A percentile compares a stretch with the other conserved stretches of the same genome.
Conservation (phyloP, 305 asterid genomes). For the Rubia peregrina region DNA sequence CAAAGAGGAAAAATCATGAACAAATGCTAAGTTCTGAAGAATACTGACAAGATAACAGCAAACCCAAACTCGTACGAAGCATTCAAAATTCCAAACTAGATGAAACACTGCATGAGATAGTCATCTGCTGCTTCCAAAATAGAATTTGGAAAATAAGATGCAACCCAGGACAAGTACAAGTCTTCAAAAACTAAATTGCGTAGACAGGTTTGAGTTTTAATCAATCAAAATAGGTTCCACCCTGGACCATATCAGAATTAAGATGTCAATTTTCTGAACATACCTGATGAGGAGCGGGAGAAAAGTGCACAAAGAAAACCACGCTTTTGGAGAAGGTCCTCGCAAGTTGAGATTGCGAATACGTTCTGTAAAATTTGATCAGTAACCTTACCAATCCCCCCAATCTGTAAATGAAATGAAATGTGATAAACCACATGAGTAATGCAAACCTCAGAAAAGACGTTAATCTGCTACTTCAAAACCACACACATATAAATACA, state of each 20-base stretch:
- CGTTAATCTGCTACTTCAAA: slow-evolving; percentile 9
- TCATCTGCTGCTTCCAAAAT: not conserved
- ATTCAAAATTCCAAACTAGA: not conserved
- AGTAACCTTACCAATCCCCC: slow-evolving; percentile 97
- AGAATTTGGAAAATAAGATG: not conserved
- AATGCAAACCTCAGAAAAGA: slow-evolving; percentile 4
- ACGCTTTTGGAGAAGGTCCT: slow-evolving; percentile 75
- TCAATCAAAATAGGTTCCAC: not conserved
- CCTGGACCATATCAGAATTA: not conserved
- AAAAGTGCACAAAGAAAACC: slow-evolving; percentile 69
- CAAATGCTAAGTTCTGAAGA: not conserved
- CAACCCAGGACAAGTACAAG: not conserved
- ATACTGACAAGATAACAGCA: not conserved
- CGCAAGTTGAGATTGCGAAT: slow-evolving; percentile 71
- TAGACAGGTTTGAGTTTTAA: not conserved
- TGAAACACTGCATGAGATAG: not conserved
- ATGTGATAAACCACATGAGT: slow-evolving; percentile 13
- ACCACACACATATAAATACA: not conserved
- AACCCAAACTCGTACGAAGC: not conserved
- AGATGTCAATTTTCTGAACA: slow-evolving; percentile 11
- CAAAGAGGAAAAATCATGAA: slow-evolving; percentile 20
- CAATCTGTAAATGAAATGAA: slow-evolving; percentile 51
- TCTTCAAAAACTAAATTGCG: not conserved
- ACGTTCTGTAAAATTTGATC: slow-evolving; percentile 74
- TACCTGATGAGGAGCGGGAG: slow-evolving; percentile 89